Evolutionary conservation across 352 stramenopile genomes (phyloP).

Genomic region (Phytophthora megakarya): DNA sequence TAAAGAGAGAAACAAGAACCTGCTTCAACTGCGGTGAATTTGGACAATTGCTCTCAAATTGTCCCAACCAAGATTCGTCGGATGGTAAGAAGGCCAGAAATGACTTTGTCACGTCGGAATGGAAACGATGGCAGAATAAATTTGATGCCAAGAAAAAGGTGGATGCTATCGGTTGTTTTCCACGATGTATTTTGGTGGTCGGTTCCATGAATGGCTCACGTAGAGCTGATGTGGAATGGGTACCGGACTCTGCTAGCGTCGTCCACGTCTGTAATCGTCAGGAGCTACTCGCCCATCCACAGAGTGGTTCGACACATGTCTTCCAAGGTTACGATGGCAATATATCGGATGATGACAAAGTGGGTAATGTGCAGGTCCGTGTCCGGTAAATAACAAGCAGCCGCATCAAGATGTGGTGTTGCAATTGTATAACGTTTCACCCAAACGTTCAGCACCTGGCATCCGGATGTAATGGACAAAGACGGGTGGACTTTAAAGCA

Average conservation of each 20-base stretch:
- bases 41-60: slow-evolving; percentile 7
- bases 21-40: slow-evolving; percentile 14
- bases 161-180: slow-evolving; percentile 1
- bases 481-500: too few relatives aligned
- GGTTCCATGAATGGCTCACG: slow-evolving; percentile 9
- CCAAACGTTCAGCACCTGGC: too few relatives aligned
- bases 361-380: slow-evolving; percentile 1
- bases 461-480: too few relatives aligned
- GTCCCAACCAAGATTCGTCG: slow-evolving; percentile 3
- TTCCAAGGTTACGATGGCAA: neutral
- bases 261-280: slow-evolving; percentile 14
- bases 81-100: neutral
- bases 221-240: slow-evolving; percentile 13
- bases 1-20: too few relatives aligned
- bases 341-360: neutral
- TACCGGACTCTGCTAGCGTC: slow-evolving; percentile 9
- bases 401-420: neutral
- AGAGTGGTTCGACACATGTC: neutral
- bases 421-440: neutral
- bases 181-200: neutral
- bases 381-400: neutral
- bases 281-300: neutral
- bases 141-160: neutral
- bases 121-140: slow-evolving; percentile 18
- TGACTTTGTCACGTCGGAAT: slow-evolving; percentile 1